A percentile compares a stretch with the other conserved stretches of the same genome.
Evolutionary conservation across 2,329 filamentous ascomycete genomes (phyloP).

Genomic region (Rutstroemia sp.): DNA sequence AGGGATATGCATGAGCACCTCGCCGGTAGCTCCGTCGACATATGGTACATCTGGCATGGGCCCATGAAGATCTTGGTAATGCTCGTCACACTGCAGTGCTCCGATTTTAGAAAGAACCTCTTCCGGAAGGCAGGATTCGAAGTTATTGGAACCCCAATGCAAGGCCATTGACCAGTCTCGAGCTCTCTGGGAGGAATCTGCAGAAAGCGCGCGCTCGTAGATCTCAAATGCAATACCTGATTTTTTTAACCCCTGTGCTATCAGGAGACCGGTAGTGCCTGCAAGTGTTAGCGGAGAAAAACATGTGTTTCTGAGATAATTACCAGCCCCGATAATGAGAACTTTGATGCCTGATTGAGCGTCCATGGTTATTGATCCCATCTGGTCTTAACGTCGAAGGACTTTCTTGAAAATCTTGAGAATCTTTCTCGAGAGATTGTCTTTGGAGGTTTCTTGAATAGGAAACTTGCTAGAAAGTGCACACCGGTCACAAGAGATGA

Average conservation of each 20-base stretch:
- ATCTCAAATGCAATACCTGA: not conserved
- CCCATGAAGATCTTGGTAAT: not conserved
- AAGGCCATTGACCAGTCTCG: constrained; percentile 7
- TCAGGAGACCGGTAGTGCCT: constrained; percentile 2
- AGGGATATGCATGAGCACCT: not conserved
- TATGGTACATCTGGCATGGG: not conserved
- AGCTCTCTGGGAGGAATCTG: not conserved
- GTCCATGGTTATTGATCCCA: not conserved
- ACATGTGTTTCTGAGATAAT: not conserved
- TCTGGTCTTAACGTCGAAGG: not conserved
- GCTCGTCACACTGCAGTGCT: not conserved
- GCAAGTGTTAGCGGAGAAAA: not conserved
- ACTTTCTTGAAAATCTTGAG: no score
- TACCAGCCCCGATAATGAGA: constrained; percentile 3
- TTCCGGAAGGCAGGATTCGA: not conserved
- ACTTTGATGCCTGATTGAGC: not conserved
- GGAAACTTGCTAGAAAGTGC: no score
- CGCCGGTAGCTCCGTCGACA: not conserved
- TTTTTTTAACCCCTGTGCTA: constrained; percentile 4
- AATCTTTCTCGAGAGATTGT: no score
- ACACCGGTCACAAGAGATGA: no score
- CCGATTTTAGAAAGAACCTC: not conserved
- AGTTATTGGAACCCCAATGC: not conserved
- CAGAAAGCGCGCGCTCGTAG: not conserved
- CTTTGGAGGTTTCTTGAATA: no score